These are phyloP conservation scores for Huntiella omanensis DNA, from an alignment of 2,329 filamentous ascomycete genomes.

Conservation along the genomic window DNA sequence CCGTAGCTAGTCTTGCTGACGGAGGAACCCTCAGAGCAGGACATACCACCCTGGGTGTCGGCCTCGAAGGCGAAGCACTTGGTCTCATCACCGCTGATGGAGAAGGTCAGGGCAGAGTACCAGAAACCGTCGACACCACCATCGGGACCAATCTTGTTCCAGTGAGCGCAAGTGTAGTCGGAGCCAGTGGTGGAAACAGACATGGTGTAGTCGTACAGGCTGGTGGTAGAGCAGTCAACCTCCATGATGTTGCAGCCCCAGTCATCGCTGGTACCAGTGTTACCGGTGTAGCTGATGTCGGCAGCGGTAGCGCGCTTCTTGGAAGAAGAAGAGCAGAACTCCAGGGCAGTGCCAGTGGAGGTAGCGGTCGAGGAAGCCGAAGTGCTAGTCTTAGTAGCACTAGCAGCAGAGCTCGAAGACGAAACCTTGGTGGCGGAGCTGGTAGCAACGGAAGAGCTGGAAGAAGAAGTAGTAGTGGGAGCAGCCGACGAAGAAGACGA, in stretches of 20 bases:
- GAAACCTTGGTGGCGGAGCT: not conserved
- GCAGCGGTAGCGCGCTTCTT: slow-evolving; percentile 27
- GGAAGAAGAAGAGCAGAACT: slow-evolving; percentile 20
- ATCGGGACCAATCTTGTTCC: slow-evolving; percentile 32
- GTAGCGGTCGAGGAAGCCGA: slow-evolving; percentile 5
- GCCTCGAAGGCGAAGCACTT: slow-evolving; percentile 26
- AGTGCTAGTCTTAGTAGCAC: slow-evolving; percentile 14
- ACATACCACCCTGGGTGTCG: slow-evolving; percentile 30
- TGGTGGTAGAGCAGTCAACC: slow-evolving; percentile 19
- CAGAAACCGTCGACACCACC: slow-evolving; percentile 30
- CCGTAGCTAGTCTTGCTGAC: slow-evolving; percentile 21
- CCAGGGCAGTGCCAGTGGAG: slow-evolving; percentile 7
- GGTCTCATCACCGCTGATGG: slow-evolving; percentile 19
- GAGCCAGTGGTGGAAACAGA: slow-evolving; percentile 22
- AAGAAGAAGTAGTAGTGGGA: not conserved
- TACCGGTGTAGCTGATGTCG: slow-evolving; percentile 29
- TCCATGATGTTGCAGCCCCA: slow-evolving; percentile 36
- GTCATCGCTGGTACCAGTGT: slow-evolving; percentile 22
- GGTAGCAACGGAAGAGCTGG: slow-evolving; percentile 1
- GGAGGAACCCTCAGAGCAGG: slow-evolving; percentile 20
- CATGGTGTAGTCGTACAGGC: slow-evolving; percentile 26
- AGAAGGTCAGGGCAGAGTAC: slow-evolving; percentile 24
- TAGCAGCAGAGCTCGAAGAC: slow-evolving; percentile 17
- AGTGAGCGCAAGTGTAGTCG: slow-evolving; percentile 24
- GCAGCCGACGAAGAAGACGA: slow-evolving; percentile 5